Evolutionary conservation across 306 rosid species (phyloP), one percentile per base, ranked within the genome.

Genomic region (Dryas alaskensis): DNA sequence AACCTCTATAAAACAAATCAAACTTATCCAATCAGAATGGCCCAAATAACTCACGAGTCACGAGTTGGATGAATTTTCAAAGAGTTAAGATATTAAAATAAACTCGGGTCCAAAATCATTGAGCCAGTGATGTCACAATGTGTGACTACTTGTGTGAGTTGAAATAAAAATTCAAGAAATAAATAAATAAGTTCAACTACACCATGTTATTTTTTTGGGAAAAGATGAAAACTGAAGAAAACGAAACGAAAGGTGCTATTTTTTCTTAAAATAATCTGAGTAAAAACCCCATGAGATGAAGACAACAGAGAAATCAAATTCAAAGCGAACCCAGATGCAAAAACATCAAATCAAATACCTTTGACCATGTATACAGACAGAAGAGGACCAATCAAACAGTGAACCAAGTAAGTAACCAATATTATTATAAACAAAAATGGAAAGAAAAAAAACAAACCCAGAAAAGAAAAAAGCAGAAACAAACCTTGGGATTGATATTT

Each of bases 401-500:
- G 68, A 65, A 42, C 69, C 49, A 40, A 73, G 17, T 8, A 14
- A 10, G 50, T 50, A 83, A 49, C 27, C 37, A 59, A 43, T 1
- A 80, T 39, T 73, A 70, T 13, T 12, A 63, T 2, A 31, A 22
- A 22, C 10, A 39, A 5, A 72, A 79, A 37, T 17, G 75, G 42
- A 31, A 5, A 0, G 42, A 31, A 5, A 0, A 11, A 44, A 53
- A 12, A 14, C 2, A 76, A 19, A 2, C 48, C 17, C 11, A 22
- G 11, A 9, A 14, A 39, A 39, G 10, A 54, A 67, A 17, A 58
- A 47, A 10, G 5, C 39, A 0, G 37, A 31, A 31, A 31, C 5
- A 62, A 45, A 91, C 96, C 95, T 94, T 89, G 65, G 91, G 95
- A 70, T 90, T 94, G 80, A 94, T 80, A 78, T 84, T 92, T 3